Evolutionary conservation across 257 asterid genomes (phyloP), one percentile per base, ranked within the genome.

Genomic region (Gentiana straminea): DNA sequence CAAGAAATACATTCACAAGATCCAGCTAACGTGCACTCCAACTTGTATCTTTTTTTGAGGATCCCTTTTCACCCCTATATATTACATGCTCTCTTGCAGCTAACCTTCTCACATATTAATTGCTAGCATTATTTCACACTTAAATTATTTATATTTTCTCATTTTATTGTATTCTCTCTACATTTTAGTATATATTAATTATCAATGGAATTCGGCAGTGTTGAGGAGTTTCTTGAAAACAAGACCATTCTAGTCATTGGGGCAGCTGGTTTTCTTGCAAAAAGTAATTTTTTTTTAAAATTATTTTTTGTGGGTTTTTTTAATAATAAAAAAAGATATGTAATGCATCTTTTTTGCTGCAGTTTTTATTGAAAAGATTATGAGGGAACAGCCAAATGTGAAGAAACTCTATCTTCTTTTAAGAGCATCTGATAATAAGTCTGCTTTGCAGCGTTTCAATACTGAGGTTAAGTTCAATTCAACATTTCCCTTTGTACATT

Each of bases 221-320:
- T 84, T 65, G 64, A 78, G 9, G 49, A 79, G 54, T 82, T 71
- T 62, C 60, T 86, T 66, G 82, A 86, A 51, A 74, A 71, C 62
- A 76, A 64, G 52, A 67, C 79, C 64, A 83, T 86, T 71, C 78
- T 86, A 54, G 75, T 86, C 47, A 83, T 83, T 57, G 95, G 95
- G 52, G 94, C 86, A 48, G 71, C 95, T 63, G 95, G 95, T n/a
- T 84, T 86, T 66, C 85, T 86, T 15, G 95, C 95, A 33, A 86
- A 86, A 73, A 76, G 95, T 86, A 86, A 24, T 12, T 3, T 58
- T 13, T 5, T 3, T 24, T 33, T 24, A 24, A 24, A 24, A 33
- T 8, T 8, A 12, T 3, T 8, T 48, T 36, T 49, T 8, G 4
- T 34, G 15, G 49, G 33, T 15, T 2, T 50, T 3, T 24, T 33